Percentiles rank a stretch among this genome's conserved stretches.
Conservation (phyloP, 2,329 filamentous ascomycete species). For the Sporothrix brunneoviolacea region DNA sequence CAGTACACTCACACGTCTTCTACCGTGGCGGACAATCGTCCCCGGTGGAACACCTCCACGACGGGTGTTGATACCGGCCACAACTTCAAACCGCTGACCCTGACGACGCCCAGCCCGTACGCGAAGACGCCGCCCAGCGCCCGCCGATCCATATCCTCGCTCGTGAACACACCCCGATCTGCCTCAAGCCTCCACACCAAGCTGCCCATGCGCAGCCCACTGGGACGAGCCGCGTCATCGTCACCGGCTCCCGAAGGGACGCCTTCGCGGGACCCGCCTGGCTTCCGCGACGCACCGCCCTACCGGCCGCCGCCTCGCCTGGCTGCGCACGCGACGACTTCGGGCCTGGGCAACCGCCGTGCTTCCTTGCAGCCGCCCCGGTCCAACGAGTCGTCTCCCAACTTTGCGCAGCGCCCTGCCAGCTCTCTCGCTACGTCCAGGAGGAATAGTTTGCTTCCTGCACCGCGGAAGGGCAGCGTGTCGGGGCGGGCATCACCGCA, state of each 20-base stretch:
- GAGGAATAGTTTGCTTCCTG: constrained; percentile 47
- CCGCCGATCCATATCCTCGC: constrained; percentile 37
- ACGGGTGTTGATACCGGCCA: constrained; percentile 62
- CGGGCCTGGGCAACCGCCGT: too few species aligned
- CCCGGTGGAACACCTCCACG: constrained; percentile 65
- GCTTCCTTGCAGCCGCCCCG: constrained; percentile 47
- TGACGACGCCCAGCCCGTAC: constrained; percentile 55
- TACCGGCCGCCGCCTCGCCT: constrained; percentile 42
- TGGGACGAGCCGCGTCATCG: constrained; percentile 39
- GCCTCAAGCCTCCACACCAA: constrained; percentile 29
- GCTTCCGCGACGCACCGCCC: constrained; percentile 46
- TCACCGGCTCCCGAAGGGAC: constrained; percentile 41
- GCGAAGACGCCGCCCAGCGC: constrained; percentile 38
- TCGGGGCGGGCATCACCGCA: constrained; percentile 43
- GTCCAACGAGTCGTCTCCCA: constrained; percentile 21
- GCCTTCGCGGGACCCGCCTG: constrained; percentile 33
- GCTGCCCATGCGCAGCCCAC: constrained; percentile 45
- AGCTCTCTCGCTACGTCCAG: constrained; percentile 50
- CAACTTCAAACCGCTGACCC: constrained; percentile 56
- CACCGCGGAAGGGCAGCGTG: constrained; percentile 31
- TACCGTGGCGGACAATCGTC: constrained; percentile 41
- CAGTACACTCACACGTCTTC: not conserved
- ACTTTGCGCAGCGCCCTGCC: constrained; percentile 38
- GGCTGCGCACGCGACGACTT: constrained; percentile 37
- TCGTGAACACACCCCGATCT: constrained; percentile 31